Base-by-base conservation (phyloP, 163 green algal genomes). In the Chloromonas sp. region DNA sequence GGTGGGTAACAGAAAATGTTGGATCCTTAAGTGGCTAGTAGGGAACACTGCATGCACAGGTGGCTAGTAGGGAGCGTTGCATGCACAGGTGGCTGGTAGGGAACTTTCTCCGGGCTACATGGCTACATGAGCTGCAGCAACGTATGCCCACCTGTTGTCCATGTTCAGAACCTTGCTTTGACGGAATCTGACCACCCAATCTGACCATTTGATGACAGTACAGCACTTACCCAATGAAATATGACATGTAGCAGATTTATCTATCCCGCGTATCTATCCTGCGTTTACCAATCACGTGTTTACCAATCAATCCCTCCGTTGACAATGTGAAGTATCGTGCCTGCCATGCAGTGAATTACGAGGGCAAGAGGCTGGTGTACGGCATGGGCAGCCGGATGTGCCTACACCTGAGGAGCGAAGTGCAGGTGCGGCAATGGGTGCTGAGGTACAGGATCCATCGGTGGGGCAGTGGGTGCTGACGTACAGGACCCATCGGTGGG, bases 321-420 rank as follows among this genome's bases (percentile, higher is more conserved):
- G 36, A 36, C 36, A 36, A 36, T 36, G 36, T 36, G 36, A 36
- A 36, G 36, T 78, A 14, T 78, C 1, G 5, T 60, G 81, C 61
- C 60, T 84, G 61, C 81, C 15, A 14, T 60, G n/a, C 80, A 85
- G 74, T 83, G 58, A 85, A 59, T 76, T 85, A 87, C 81, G 8
- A 57, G 0, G 57, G 58, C n/a, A 59, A 83, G 13, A 3, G 5
- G 2, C 71, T 14, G 71, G 14, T 79, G 66, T 87, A 84, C 58
- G 85, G 85, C 1, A 88, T 86, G 82, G 85, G 85, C 78, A 84
- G 85, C 58, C 85, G 85, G 15, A 62, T 76, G 1, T 88, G 85
- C 57, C 61, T 58, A 58, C 78, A 81, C 79, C 78, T 88, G 71
- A 70, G 78, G 0, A 60, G 82, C 0, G 2, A 15, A 0, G 85